Percentiles rank a stretch among this genome's conserved stretches.
Conservation (phyloP, 306 rosid species). For the Ochetophila trinervis region DNA sequence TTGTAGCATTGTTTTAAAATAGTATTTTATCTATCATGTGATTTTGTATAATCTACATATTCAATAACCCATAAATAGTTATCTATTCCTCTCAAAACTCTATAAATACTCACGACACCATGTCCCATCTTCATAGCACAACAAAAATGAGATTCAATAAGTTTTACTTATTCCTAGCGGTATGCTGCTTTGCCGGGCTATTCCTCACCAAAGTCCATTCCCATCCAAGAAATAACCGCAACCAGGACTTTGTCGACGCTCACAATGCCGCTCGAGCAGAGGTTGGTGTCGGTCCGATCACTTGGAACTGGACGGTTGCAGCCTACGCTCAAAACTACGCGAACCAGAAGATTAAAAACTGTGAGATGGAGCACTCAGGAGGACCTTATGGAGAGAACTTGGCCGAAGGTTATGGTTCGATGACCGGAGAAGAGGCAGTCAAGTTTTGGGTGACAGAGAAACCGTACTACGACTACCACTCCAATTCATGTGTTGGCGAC, state of each 20-base stretch:
- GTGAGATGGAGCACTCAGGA: slow-evolving; percentile 52
- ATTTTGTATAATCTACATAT: too few relatives aligned
- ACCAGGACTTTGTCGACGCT: slow-evolving; percentile 38
- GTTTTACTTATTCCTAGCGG: too few relatives aligned
- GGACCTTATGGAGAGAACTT: slow-evolving; percentile 67
- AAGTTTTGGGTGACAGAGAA: slow-evolving; percentile 61
- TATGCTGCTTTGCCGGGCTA: too few relatives aligned
- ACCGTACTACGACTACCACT: slow-evolving; percentile 30
- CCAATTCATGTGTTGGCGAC: slow-evolving; percentile 47
- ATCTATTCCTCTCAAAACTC: too few relatives aligned
- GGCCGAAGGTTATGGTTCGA: slow-evolving; percentile 35
- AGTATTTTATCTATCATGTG: too few relatives aligned
- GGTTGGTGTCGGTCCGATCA: slow-evolving; percentile 56
- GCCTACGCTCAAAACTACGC: slow-evolving; percentile 61
- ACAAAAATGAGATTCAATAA: too few relatives aligned
- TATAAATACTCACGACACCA: too few relatives aligned
- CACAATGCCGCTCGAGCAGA: slow-evolving; percentile 50
- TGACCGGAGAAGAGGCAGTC: slow-evolving; percentile 40
- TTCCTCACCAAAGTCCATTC: too few relatives aligned
- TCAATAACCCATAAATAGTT: too few relatives aligned
- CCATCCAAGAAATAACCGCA: neutral
- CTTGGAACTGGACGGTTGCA: slow-evolving; percentile 46
- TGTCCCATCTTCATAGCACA: too few relatives aligned
- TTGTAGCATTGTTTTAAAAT: too few relatives aligned
- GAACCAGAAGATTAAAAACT: slow-evolving; percentile 18